A percentile compares a stretch with the other conserved stretches of the same genome.
Evolutionary conservation across 495 filamentous ascomycete species (phyloP).

Genomic region (Thermochaetoides thermophila): DNA sequence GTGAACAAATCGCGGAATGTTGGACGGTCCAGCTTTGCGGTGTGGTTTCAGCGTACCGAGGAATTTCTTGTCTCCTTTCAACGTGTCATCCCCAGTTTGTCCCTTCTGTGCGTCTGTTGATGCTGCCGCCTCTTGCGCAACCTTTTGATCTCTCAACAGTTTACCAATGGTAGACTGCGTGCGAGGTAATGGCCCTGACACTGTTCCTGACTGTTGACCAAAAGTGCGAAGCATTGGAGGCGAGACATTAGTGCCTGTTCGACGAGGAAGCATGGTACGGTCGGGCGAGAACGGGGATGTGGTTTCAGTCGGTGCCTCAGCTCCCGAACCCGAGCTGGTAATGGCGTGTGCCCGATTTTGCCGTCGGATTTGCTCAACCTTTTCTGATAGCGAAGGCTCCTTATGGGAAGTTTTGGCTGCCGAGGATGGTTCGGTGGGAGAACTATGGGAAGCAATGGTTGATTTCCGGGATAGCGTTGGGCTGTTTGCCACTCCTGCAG

Average conservation of each 20-base stretch:
- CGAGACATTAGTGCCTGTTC: slow-evolving; percentile 30
- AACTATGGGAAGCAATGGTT: not conserved
- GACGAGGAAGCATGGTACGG: slow-evolving; percentile 27
- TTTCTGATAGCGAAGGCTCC: slow-evolving; percentile 29
- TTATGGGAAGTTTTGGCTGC: not conserved
- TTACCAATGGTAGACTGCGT: slow-evolving; percentile 19
- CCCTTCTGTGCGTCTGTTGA: too few relatives aligned
- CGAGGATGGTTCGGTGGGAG: slow-evolving; percentile 1
- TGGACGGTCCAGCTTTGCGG: slow-evolving; percentile 49
- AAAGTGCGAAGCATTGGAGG: slow-evolving; percentile 54
- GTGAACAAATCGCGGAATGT: slow-evolving; percentile 77
- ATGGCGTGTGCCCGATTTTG: slow-evolving; percentile 22
- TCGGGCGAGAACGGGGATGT: slow-evolving; percentile 18
- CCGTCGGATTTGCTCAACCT: slow-evolving; percentile 34
- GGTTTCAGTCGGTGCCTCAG: slow-evolving; percentile 6
- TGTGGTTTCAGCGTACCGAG: slow-evolving; percentile 44
- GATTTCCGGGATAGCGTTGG: too few relatives aligned
- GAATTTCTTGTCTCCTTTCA: slow-evolving; percentile 54
- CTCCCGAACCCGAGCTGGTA: slow-evolving; percentile 6
- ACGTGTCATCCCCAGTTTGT: slow-evolving; percentile 20
- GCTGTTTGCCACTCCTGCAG: too few relatives aligned
- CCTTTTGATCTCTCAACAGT: slow-evolving; percentile 23
- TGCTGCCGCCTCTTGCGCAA: too few relatives aligned
- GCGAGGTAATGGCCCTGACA: slow-evolving; percentile 19
- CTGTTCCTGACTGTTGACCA: slow-evolving; percentile 60